Evolutionary conservation across 2,329 filamentous ascomycete genomes (phyloP).

Genomic region (Colletotrichum cuscutae): DNA sequence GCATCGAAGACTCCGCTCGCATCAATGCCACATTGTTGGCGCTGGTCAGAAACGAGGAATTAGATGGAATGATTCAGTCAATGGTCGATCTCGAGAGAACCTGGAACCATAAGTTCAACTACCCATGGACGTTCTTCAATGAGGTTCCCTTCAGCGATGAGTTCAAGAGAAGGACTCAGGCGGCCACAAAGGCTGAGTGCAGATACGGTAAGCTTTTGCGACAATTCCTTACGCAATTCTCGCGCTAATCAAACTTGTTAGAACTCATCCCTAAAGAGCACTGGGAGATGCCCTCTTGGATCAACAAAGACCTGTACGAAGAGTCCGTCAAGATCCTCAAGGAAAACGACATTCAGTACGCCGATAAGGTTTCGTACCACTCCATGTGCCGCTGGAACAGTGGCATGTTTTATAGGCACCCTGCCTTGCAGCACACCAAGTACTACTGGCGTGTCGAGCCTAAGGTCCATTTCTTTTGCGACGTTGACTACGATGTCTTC

Average conservation of each 20-base stretch:
- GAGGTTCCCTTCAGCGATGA: constrained; percentile 93
- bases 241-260: constrained; percentile 46
- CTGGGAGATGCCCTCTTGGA: constrained; percentile 93
- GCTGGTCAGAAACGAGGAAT: constrained; percentile 91
- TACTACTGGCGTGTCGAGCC: constrained; percentile 99
- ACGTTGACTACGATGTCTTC: constrained; percentile 98
- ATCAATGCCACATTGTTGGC: constrained; percentile 94
- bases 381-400: constrained; percentile 99
- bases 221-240: not conserved
- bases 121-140: constrained; percentile 99
- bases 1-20: constrained; percentile 79
- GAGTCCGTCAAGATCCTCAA: constrained; percentile 86
- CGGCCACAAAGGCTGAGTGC: constrained; percentile 87
- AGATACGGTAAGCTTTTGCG: constrained; percentile 73
- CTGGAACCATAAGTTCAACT: constrained; percentile 99
- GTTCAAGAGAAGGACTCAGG: constrained; percentile 85
- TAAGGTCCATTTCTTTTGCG: constrained; percentile 99
- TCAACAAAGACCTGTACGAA: constrained; percentile 85
- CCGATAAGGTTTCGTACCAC: constrained; percentile 89
- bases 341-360: constrained; percentile 91
- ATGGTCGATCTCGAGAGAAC: constrained; percentile 94
- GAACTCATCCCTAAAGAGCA: constrained; percentile 94
- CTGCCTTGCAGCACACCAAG: constrained; percentile 81
- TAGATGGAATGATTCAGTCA: constrained; percentile 83
- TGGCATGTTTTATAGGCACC: constrained; percentile 97